Base-by-base conservation (phyloP, 2,329 filamentous ascomycete species). In the Fusarium sp. region DNA sequence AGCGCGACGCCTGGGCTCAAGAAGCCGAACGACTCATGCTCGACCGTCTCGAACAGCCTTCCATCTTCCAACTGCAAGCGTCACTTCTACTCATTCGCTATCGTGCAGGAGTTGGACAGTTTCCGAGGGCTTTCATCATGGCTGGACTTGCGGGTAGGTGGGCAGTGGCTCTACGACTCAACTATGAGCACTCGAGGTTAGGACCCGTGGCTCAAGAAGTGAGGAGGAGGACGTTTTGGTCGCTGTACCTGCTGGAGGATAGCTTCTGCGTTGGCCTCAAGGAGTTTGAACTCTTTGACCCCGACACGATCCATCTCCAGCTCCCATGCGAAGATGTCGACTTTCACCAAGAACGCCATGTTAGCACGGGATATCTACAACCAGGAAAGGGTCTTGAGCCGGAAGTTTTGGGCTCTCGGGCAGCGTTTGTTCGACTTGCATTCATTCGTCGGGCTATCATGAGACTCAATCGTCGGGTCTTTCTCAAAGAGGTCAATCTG, bases 1-100 rank as follows among this genome's bases (percentile, higher is more conserved):
- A 78, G 8, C 76, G 69, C 7, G 36, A 66, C 11, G 52, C 57
- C 0, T 79, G 77, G 77, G 73, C 77, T 1, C 73, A 76, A 20
- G 77, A 79, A 57, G 77, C 68, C 11, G 77, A 79, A n/a, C 56
- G 47, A 5, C 61, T 78, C 7, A 77, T 79, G 8, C 71, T 79
- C 1, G 77, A 79, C 14, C 71, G 69, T 13, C 71, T 79, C 4
- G 77, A 79, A 38, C 67, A 70, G 3, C 77, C 77, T 1, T 79
- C 77, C 14, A 79, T 79, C 25, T 79, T 79, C n/a, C 78, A 79
- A 22, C 60, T 79, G 6, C 77, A 79, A 47, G 76, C 77, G 8
- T 79, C 77, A 1, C 61, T 79, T 0, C 68, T 79, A 2, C 65
- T 79, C 2, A 79, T 79, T 9, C 73, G 77, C n/a, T 79, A 79